Base-by-base conservation (phyloP, 2,329 filamentous ascomycete species). In the Clonostachys sp. region DNA sequence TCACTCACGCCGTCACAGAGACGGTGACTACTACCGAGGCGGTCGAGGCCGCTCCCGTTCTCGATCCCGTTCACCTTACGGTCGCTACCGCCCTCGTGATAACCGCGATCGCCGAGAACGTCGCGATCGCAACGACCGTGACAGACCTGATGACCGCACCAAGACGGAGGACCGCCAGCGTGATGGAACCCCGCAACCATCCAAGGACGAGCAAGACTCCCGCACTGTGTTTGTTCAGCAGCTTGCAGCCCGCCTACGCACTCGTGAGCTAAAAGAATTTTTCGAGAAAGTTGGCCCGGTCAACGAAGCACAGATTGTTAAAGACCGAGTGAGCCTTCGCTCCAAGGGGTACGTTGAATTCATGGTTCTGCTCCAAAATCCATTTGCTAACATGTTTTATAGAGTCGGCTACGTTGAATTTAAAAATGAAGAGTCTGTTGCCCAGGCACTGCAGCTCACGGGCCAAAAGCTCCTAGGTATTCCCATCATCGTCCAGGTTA, bases 341-440 rank as follows among this genome's bases (percentile, higher is more conserved):
- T 96, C 91, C 53, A 99, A 99, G 78, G 94, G 94, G 92, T 96
- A 77, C 63, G 87, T 63, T 14, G 9, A 33, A 17, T 16, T 46
- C 36, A n/a, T 36, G 17, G 4, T 41, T 14, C 42, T 44, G 12
- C 50, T 50, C 14, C 48, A 34, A 39, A n/a, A 16, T 24, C 7
- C 3, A 36, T 18, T 17, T 56, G 57, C 74, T 78, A 65, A 78
- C 58, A 41, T 41, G 12, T n/a, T 34, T 43, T 43, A 9, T 58
- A 97, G 94, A 70, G 94, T 99, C 68, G 94, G 95, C 66, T 99
- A 99, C 64, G 95, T 99, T 75, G 94, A 99, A 77, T 99, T 99
- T 72, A 95, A 91, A 67, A 84, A 89, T 63, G 92, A 97, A 80
- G 90, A 95, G 60, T 95, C 91, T 58, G 92, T 99, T 59, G 79